Base-by-base conservation (phyloP, 2,329 filamentous ascomycete species). In the Mollisia scopiformis region DNA sequence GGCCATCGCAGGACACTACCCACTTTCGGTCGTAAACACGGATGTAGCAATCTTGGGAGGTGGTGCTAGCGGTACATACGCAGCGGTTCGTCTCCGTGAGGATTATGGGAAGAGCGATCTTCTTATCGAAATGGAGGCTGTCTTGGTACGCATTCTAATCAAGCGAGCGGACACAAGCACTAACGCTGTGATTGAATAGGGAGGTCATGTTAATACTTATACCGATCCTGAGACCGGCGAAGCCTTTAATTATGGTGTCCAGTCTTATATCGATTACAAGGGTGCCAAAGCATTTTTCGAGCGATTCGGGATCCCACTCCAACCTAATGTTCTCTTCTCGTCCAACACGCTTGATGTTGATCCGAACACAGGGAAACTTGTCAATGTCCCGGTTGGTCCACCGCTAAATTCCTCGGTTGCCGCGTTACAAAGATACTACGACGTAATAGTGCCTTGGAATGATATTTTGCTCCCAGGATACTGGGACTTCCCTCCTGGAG, bases 141-240 rank as follows among this genome's bases (percentile, higher is more conserved):
- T 33, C 30, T 33, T 33, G 30, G 30, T 33, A 33, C 6, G 30
- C 30, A 33, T 21, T 41, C 54, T 54, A 53, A n/a, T 56, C 54
- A 10, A 23, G 51, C 51, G n/a, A 58, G 47, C 27, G 30, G 31
- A 31, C 46, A 58, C 41, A 43, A 53, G 6, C 6, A 13, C 30
- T 33, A 33, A 33, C 30, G 30, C n/a, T 23, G 31, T 57, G 27
- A 23, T 50, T 50, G 10, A 57, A 13, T 64, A 82, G 63, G 82
- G 82, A 21, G 82, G 82, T 3, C 80, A 84, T 63, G 77, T 79
- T 6, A 73, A 80, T 27, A 82, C 79, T 11, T 83, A 79, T 65
- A 72, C 69, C 2, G 77, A 76, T 21, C 70, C 74, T 30, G 55
- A 57, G 1, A 75, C 74, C 3, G 70, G 71, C 21, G 64, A 61